Conservation (phyloP, 371 early-diverging fungal genomes). For the Zychaea mexicana region DNA sequence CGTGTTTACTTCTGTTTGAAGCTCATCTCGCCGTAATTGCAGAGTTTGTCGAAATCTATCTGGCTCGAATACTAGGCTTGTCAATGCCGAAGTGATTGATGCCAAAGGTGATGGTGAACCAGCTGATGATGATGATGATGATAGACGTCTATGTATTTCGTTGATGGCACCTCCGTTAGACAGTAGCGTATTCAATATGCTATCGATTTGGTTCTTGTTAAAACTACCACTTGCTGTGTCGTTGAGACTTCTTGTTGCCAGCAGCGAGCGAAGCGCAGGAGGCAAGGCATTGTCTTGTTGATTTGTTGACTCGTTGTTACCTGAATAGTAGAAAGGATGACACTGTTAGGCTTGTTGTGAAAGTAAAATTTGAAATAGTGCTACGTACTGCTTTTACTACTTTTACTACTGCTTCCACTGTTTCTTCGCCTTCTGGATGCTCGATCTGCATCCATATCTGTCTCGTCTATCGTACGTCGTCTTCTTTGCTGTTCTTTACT, state of each 20-base stretch:
- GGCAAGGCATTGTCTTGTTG: neutral
- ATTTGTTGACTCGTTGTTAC: neutral
- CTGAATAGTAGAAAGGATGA: neutral
- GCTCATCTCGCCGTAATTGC: conserved; percentile 24
- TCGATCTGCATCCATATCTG: neutral
- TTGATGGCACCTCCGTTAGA: neutral
- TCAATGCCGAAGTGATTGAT: conserved; percentile 6
- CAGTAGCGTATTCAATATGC: neutral
- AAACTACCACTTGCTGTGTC: neutral
- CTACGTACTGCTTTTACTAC: neutral
- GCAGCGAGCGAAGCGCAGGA: neutral
- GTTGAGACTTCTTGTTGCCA: neutral
- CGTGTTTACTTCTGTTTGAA: conserved; percentile 13
- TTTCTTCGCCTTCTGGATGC: neutral
- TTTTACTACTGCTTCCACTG: neutral
- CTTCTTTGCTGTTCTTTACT: neutral
- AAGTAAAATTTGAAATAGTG: neutral
- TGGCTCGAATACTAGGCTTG: conserved; percentile 31
- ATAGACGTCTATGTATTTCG: neutral
- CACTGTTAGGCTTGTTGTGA: neutral
- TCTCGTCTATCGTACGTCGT: neutral
- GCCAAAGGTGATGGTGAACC: neutral
- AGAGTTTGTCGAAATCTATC: conserved; percentile 20
- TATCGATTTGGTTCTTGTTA: neutral
- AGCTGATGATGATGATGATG: neutral